phyloP scores from a whole-genome alignment of 805 yeast species.

The Spathaspora boniae region DNA sequence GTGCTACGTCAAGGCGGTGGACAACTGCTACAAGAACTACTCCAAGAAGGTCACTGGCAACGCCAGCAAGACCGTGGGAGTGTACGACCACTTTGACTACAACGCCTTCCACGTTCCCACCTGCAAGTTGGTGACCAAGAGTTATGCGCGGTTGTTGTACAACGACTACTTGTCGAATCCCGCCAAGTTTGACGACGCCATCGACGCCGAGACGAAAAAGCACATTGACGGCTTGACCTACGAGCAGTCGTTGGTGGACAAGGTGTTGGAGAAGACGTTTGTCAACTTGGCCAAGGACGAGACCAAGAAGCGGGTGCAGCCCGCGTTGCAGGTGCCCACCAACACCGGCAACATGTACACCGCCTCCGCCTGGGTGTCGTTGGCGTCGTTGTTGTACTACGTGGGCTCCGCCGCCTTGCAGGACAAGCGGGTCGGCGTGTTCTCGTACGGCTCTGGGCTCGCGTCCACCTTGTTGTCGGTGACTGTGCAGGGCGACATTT shows the following conservation, averaged over 20 bases:
- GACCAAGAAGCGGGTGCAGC: slow-evolving; percentile 65
- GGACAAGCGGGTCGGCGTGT: slow-evolving; percentile 82
- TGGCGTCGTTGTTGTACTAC: slow-evolving; percentile 74
- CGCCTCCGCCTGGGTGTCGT: slow-evolving; percentile 85
- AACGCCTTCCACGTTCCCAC: slow-evolving; percentile 98
- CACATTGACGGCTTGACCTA: slow-evolving; percentile 55
- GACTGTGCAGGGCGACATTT: slow-evolving; percentile 76
- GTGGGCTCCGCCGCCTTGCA: slow-evolving; percentile 73
- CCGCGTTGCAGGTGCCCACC: slow-evolving; percentile 84
- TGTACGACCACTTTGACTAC: slow-evolving; percentile 74
- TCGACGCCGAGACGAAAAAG: slow-evolving; percentile 51
- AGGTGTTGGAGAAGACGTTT: slow-evolving; percentile 79
- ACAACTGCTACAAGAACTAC: slow-evolving; percentile 78
- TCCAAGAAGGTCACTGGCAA: slow-evolving; percentile 62
- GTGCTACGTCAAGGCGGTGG: slow-evolving; percentile 93
- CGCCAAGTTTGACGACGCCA: slow-evolving; percentile 42
- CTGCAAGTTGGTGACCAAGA: slow-evolving; percentile 90
- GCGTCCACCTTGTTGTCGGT: slow-evolving; percentile 87
- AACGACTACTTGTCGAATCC: slow-evolving; percentile 81
- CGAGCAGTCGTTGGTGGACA: slow-evolving; percentile 77
- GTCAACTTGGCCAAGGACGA: slow-evolving; percentile 70
- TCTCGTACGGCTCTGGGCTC: slow-evolving; percentile 97
- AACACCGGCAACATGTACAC: slow-evolving; percentile 99
- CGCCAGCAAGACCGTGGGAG: slow-evolving; percentile 52
- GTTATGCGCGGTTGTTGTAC: slow-evolving; percentile 87